A percentile compares a stretch with the other conserved stretches of the same genome.
phyloP scores from a whole-genome alignment of 1,284 basidiomycete species.

The Ustilago tritici region DNA sequence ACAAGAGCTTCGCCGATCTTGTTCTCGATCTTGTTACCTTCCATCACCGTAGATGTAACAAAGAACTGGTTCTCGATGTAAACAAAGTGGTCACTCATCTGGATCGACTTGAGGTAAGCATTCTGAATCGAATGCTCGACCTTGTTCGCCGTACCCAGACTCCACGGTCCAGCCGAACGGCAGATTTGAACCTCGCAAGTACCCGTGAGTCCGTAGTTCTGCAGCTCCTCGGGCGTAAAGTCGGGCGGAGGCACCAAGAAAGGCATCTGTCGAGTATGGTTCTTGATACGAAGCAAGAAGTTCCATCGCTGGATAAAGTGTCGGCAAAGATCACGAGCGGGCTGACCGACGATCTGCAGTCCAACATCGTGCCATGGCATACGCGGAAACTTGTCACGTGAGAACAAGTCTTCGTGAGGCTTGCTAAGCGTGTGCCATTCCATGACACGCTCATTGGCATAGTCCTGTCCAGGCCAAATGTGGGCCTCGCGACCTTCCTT shows the following conservation, averaged over 20 bases:
- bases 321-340: constrained; percentile 90
- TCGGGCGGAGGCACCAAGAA: constrained; percentile 94
- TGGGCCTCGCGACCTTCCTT: constrained; percentile 75
- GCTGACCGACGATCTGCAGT: constrained; percentile 94
- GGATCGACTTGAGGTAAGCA: constrained; percentile 90
- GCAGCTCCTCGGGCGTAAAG: constrained; percentile 84
- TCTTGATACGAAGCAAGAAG: constrained; percentile 71
- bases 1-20: constrained; percentile 94
- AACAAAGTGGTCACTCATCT: constrained; percentile 83
- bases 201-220: constrained; percentile 85
- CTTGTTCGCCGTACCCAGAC: constrained; percentile 85
- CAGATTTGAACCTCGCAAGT: constrained; percentile 98
- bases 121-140: constrained; percentile 95
- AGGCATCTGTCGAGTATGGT: constrained; percentile 90
- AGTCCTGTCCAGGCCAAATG: constrained; percentile 92
- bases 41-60: constrained; percentile 91
- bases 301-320: constrained; percentile 91
- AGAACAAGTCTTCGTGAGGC: constrained; percentile 94
- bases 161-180: constrained; percentile 95
- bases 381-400: constrained; percentile 85
- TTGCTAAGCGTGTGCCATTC: constrained; percentile 91
- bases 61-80: constrained; percentile 95
- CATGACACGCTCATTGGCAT: constrained; percentile 87
- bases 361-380: constrained; percentile 99
- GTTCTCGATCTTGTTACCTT: constrained; percentile 90